phyloP scores from a whole-genome alignment of 2,329 filamentous ascomycete genomes.

The Akanthomyces muscarius region DNA sequence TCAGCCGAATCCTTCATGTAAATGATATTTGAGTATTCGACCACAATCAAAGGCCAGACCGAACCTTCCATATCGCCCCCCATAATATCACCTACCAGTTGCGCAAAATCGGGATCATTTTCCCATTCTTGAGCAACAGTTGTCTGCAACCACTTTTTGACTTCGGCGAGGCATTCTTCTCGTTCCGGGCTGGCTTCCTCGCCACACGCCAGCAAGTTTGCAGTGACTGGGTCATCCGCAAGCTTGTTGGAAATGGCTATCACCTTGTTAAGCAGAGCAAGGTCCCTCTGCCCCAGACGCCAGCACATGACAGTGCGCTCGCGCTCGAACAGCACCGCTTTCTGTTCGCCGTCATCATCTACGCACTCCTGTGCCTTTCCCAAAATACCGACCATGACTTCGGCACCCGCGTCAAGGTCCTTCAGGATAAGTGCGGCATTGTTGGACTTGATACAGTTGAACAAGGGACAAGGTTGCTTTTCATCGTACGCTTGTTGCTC shows the following conservation, averaged over 20 bases:
- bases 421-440: slow-evolving; percentile 20
- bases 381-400: not conserved
- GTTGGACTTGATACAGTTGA: slow-evolving; percentile 19
- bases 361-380: not conserved
- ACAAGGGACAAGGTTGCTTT: slow-evolving; percentile 18
- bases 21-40: slow-evolving; percentile 7
- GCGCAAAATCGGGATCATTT: slow-evolving; percentile 1
- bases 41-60: slow-evolving; percentile 2
- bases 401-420: not conserved
- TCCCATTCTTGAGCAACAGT: not conserved
- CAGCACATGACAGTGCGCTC: slow-evolving; percentile 13
- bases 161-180: not conserved
- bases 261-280: slow-evolving; percentile 1
- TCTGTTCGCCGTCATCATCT: slow-evolving; percentile 1
- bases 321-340: not conserved
- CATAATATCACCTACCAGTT: not conserved
- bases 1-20: not conserved
- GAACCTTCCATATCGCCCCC: slow-evolving; percentile 12
- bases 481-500: slow-evolving; percentile 19
- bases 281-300: not conserved
- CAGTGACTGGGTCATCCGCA: slow-evolving; percentile 6
- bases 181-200: not conserved
- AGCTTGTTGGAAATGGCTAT: slow-evolving; percentile 4
- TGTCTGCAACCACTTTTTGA: slow-evolving; percentile 7
- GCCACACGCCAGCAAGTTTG: not conserved